phyloP scores from a whole-genome alignment of 306 rosid species.

The Castanospermum australe region DNA sequence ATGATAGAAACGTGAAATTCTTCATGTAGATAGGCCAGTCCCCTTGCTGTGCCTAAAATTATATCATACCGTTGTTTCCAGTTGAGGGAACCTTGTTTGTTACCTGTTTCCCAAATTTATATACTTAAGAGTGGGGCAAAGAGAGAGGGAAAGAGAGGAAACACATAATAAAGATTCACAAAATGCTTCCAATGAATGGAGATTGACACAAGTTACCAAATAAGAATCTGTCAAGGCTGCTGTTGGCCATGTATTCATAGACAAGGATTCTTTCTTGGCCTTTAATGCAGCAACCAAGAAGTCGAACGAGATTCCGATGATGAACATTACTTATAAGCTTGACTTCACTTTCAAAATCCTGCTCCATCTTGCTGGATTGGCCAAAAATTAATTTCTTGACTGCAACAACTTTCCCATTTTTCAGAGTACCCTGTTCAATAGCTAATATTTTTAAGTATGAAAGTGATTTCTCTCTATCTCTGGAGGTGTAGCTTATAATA shows the following conservation, averaged over 20 bases:
- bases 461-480: not conserved
- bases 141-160: not conserved
- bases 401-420: conserved; percentile 64
- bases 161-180: not conserved
- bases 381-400: conserved; percentile 55
- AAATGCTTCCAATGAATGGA: not conserved
- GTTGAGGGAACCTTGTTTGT: conserved; percentile 46
- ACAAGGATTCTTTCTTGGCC: conserved; percentile 63
- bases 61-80: conserved; percentile 61
- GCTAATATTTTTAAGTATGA: not conserved
- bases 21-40: conserved; percentile 69
- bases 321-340: conserved; percentile 70
- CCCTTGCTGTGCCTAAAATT: conserved; percentile 61
- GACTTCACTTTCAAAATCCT: conserved; percentile 62
- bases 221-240: conserved; percentile 63
- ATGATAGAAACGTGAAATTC: conserved; percentile 66
- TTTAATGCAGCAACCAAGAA: conserved; percentile 67
- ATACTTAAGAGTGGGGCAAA: not conserved
- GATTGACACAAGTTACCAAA: conserved; percentile 46
- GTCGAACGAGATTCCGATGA: conserved; percentile 64
- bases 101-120: conserved; percentile 28
- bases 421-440: conserved; percentile 55
- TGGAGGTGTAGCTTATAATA: not conserved
- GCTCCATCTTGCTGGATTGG: conserved; percentile 44
- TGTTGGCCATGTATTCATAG: conserved; percentile 68